Conservation (phyloP, 768 basidiomycete species). For the Tylopilus sp. region DNA sequence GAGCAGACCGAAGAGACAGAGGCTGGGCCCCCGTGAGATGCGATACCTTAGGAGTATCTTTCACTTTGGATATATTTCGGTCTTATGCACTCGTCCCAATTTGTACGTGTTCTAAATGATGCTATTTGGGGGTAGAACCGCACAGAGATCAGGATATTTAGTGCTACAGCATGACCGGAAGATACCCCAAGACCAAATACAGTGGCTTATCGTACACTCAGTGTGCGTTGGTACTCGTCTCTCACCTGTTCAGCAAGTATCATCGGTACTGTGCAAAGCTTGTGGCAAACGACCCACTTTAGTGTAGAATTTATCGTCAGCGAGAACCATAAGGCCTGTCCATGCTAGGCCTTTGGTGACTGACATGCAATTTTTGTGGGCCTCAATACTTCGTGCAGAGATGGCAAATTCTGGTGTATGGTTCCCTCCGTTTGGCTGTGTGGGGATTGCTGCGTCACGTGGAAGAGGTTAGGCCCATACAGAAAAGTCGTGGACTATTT, state of each 20-base stretch:
- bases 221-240: slow-evolving; percentile 20
- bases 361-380: slow-evolving; percentile 57
- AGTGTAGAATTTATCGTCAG: slow-evolving; percentile 53
- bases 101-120: slow-evolving; percentile 12
- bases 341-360: slow-evolving; percentile 60
- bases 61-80: slow-evolving; percentile 14
- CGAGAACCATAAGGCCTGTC: slow-evolving; percentile 56
- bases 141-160: slow-evolving; percentile 7
- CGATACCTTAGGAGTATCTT: slow-evolving; percentile 4
- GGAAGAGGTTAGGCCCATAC: slow-evolving; percentile 19
- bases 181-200: not conserved
- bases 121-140: slow-evolving; percentile 15
- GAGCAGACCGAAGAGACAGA: slow-evolving; percentile 24
- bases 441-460: slow-evolving; percentile 59
- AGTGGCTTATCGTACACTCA: slow-evolving; percentile 4
- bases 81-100: slow-evolving; percentile 20
- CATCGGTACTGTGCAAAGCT: not conserved
- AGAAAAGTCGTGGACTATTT: not conserved
- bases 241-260: slow-evolving; percentile 19
- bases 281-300: slow-evolving; percentile 37
- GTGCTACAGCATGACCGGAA: slow-evolving; percentile 12
- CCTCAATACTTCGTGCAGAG: slow-evolving; percentile 56
- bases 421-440: slow-evolving; percentile 65
- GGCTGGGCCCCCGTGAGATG: slow-evolving; percentile 11
- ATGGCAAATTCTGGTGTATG: slow-evolving; percentile 67